These are phyloP conservation scores for Leccinum solheimii DNA, from an alignment of 1,284 basidiomycete species.

Conservation along the genomic window DNA sequence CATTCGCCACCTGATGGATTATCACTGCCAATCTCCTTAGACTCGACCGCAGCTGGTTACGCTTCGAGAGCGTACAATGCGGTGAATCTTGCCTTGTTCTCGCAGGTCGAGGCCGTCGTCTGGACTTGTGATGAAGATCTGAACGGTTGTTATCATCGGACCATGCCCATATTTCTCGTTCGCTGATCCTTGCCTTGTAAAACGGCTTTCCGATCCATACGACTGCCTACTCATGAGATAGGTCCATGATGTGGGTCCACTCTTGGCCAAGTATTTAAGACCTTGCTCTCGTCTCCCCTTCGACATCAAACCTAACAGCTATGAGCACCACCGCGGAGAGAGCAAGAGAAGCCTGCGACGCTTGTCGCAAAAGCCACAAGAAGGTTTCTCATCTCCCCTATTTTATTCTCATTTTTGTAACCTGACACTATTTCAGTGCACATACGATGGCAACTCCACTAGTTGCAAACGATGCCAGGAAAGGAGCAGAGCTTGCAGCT, in stretches of 20 bases:
- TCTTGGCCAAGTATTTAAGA: slow-evolving; percentile 27
- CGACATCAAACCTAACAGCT: slow-evolving; percentile 5
- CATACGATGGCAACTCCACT: slow-evolving; percentile 18
- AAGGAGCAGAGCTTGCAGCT: slow-evolving; percentile 18
- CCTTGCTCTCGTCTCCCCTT: neutral
- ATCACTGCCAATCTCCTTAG: slow-evolving; percentile 11
- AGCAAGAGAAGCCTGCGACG: slow-evolving; percentile 32
- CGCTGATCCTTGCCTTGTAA: slow-evolving; percentile 12
- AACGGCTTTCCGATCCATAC: slow-evolving; percentile 14
- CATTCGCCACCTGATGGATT: slow-evolving; percentile 2
- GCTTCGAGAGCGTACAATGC: slow-evolving; percentile 6
- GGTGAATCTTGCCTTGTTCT: slow-evolving; percentile 8
- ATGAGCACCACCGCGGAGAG: slow-evolving; percentile 28
- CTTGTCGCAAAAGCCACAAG: slow-evolving; percentile 35
- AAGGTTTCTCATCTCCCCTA: slow-evolving; percentile 19
- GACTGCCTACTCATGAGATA: neutral
- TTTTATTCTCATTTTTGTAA: neutral
- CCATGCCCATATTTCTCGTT: neutral
- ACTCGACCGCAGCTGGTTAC: slow-evolving; percentile 2
- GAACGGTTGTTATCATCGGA: slow-evolving; percentile 11
- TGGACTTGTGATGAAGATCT: slow-evolving; percentile 21
- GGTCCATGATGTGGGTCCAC: slow-evolving; percentile 8
- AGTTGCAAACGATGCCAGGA: slow-evolving; percentile 23
- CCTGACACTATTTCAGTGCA: slow-evolving; percentile 17
- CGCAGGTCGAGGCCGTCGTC: slow-evolving; percentile 4